phyloP scores from a whole-genome alignment of 2,329 filamentous ascomycete genomes.

The Sarocladium brachiariae region DNA sequence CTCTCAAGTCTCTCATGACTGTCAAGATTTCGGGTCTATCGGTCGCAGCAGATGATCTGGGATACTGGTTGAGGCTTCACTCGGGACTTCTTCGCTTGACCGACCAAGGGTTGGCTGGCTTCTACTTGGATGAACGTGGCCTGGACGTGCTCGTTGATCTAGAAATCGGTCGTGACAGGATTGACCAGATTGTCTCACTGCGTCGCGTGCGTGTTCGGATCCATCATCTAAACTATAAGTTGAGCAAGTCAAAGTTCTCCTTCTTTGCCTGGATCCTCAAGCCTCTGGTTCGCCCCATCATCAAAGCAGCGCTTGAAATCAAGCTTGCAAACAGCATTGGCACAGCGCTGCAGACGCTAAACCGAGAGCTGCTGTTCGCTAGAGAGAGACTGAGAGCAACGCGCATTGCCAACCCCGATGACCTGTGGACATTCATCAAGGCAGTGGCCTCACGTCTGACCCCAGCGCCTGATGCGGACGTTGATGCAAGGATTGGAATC shows the following conservation, averaged over 20 bases:
- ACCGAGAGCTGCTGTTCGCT: slow-evolving; percentile 81
- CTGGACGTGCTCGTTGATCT: slow-evolving; percentile 82
- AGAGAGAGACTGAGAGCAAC: slow-evolving; percentile 81
- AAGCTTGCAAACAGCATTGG: slow-evolving; percentile 68
- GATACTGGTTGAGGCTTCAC: slow-evolving; percentile 82
- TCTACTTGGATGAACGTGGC: slow-evolving; percentile 78
- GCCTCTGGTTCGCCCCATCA: slow-evolving; percentile 72
- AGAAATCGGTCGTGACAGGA: slow-evolving; percentile 68
- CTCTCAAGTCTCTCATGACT: slow-evolving; percentile 63
- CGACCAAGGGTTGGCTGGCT: slow-evolving; percentile 79
- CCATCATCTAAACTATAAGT: slow-evolving; percentile 76
- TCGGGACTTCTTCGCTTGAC: slow-evolving; percentile 66
- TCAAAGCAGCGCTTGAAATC: slow-evolving; percentile 72
- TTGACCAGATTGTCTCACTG: slow-evolving; percentile 77
- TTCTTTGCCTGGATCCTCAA: slow-evolving; percentile 78
- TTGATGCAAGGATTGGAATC: slow-evolving; percentile 68
- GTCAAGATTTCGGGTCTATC: slow-evolving; percentile 79
- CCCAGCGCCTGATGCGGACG: slow-evolving; percentile 66
- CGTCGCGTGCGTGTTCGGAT: slow-evolving; percentile 71
- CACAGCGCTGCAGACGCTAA: slow-evolving; percentile 63
- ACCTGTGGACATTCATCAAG: slow-evolving; percentile 74
- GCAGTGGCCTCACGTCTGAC: slow-evolving; percentile 72
- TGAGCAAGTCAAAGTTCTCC: slow-evolving; percentile 68
- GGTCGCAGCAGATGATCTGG: slow-evolving; percentile 76
- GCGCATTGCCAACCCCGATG: slow-evolving; percentile 69